These are phyloP conservation scores for Metschnikowia baotianmanensis DNA, from an alignment of 805 yeast species.

Conservation along the genomic window DNA sequence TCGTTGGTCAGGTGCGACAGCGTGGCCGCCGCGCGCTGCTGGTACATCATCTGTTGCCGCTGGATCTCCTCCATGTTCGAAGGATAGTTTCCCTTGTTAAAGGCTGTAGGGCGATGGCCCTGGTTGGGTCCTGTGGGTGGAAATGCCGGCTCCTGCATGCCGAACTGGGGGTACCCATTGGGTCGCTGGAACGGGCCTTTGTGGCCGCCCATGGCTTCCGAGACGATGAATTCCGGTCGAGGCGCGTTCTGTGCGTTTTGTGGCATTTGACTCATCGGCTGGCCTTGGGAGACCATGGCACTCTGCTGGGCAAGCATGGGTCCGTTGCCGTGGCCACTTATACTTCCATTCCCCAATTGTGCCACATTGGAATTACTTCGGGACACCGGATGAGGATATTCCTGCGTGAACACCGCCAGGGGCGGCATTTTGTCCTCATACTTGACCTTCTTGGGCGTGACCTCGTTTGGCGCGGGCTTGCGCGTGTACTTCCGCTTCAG, in stretches of 20 bases:
- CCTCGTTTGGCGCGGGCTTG: slow-evolving; percentile 47
- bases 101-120: not conserved
- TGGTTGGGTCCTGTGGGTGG: not conserved
- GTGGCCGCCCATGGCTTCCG: too few relatives aligned
- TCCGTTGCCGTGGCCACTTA: too few relatives aligned
- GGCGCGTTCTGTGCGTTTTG: too few relatives aligned
- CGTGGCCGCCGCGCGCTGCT: slow-evolving; percentile 10
- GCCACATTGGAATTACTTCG: slow-evolving; percentile 1
- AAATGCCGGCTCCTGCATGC: not conserved
- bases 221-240: too few relatives aligned
- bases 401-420: slow-evolving; percentile 22
- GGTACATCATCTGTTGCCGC: slow-evolving; percentile 17
- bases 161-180: not conserved
- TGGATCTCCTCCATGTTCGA: slow-evolving; percentile 12
- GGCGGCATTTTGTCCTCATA: slow-evolving; percentile 22
- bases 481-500: slow-evolving; percentile 46
- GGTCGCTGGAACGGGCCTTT: too few relatives aligned
- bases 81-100: slow-evolving; percentile 1
- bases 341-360: slow-evolving; percentile 12
- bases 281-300: slow-evolving; percentile 2
- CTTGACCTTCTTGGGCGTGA: slow-evolving; percentile 46
- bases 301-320: slow-evolving; percentile 8
- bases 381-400: slow-evolving; percentile 13
- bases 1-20: slow-evolving; percentile 41
- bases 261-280: too few relatives aligned